Evolutionary conservation across 2,329 filamentous ascomycete genomes (phyloP).

Genomic region (Capronia epimyces): DNA sequence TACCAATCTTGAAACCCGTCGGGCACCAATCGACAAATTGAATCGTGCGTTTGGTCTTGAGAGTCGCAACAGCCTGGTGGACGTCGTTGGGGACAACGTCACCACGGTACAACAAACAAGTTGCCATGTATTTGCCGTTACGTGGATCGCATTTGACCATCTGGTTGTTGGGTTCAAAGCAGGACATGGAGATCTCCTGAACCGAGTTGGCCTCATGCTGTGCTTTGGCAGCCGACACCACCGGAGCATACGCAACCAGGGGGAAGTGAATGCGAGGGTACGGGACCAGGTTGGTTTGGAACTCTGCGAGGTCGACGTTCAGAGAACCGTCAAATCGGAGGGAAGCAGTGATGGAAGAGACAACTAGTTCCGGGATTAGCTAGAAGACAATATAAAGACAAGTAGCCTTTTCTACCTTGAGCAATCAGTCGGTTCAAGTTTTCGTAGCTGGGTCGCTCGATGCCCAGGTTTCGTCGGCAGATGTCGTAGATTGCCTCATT

Average conservation of each 20-base stretch:
- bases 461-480: slow-evolving; percentile 93
- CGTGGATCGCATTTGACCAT: slow-evolving; percentile 99
- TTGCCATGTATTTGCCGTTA: slow-evolving; percentile 99
- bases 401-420: slow-evolving; percentile 58
- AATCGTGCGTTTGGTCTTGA: slow-evolving; percentile 99
- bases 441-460: slow-evolving; percentile 96
- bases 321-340: slow-evolving; percentile 98
- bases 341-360: slow-evolving; percentile 96
- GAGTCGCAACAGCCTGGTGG: slow-evolving; percentile 82
- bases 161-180: slow-evolving; percentile 99
- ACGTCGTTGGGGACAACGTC: slow-evolving; percentile 97
- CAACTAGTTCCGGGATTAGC: slow-evolving; percentile 55
- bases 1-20: slow-evolving; percentile 99
- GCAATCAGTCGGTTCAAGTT: slow-evolving; percentile 98
- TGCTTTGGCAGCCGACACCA: slow-evolving; percentile 91
- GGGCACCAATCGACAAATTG: slow-evolving; percentile 99
- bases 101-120: slow-evolving; percentile 94
- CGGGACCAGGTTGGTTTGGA: slow-evolving; percentile 99
- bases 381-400: not conserved
- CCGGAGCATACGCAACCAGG: slow-evolving; percentile 89
- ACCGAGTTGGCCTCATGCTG: slow-evolving; percentile 97
- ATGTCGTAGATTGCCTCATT: slow-evolving; percentile 99
- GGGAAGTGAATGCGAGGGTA: slow-evolving; percentile 99
- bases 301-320: slow-evolving; percentile 99
- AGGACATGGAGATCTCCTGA: slow-evolving; percentile 96